Base-by-base conservation (phyloP, 768 basidiomycete genomes). In the Clathrus columnatus region DNA sequence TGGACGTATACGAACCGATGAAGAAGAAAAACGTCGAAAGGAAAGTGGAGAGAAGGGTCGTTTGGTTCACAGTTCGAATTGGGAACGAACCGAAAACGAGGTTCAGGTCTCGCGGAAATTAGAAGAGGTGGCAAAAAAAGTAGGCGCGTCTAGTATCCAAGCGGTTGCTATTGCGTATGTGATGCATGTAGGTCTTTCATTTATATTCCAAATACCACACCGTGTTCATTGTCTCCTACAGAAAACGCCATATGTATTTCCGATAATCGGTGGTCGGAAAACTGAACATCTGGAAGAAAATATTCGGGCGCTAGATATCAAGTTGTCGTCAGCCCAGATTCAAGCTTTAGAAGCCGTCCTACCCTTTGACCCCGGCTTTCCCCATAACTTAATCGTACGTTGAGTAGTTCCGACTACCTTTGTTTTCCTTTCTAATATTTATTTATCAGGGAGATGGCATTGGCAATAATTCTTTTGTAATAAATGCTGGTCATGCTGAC, bases 1-100 rank as follows among this genome's bases (percentile, higher is more conserved):
- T 17, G 76, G 75, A 10, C 68, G 68, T 59, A 66, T 75, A 53
- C 68, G 70, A 43, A 69, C 71, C 0, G 71, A 74, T 44, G 69
- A 60, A 0, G 73, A 74, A 57, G 73, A 73, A 30, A 63, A 65
- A 30, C 53, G 60, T 55, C 62, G 60, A 18, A n/a, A 54, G 20
- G 21, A 36, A 10, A 20, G 4, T n/a, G 56, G 42, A 14, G 54
- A 42, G 44, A 61, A 62, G 18, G 57, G 57, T 7, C 26, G 28
- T 50, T 49, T 18, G 6, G 59, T 49, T 11, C 21, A 29, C 5
- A 26, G 29, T 28, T 20, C 18, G 18, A 36, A 20, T 8, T 54
- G 43, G 52, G 20, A 51, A 30, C 36, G 50, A 20, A 51, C 48
- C 24, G 50, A 51, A 20, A 41, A 17, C 5, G 32, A 50, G 18